These are phyloP conservation scores for Durusdinium trenchii DNA, from an alignment of 73 alveolate genomes.

Conservation along the genomic window DNA sequence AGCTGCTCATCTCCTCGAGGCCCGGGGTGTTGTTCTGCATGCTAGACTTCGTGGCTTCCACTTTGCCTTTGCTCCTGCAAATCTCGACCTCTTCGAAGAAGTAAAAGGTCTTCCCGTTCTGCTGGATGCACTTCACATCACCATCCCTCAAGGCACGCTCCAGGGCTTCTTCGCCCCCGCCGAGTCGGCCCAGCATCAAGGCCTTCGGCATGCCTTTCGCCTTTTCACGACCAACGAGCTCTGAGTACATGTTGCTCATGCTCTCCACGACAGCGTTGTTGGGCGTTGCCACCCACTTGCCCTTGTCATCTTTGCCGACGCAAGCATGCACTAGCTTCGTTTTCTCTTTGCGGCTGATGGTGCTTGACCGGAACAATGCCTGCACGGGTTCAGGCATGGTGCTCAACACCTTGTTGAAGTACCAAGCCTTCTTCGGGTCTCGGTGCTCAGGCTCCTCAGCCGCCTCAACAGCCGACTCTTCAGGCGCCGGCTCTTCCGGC, in stretches of 20 bases:
- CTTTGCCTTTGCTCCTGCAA: neutral
- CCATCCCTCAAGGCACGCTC: neutral
- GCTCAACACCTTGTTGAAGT: neutral
- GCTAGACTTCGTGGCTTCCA: too few species aligned
- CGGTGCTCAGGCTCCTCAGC: neutral
- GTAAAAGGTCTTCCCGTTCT: neutral
- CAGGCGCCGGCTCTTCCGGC: neutral
- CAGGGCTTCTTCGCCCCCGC: neutral
- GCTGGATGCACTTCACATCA: neutral
- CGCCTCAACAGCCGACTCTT: neutral
- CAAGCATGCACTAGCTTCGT: neutral
- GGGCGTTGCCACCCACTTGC: neutral
- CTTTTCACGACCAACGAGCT: neutral
- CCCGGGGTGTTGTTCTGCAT: too few species aligned
- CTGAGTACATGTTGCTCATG: neutral
- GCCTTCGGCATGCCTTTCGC: neutral
- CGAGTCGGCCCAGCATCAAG: neutral
- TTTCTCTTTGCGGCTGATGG: neutral
- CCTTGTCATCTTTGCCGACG: neutral
- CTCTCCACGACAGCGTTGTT: neutral
- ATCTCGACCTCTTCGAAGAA: neutral
- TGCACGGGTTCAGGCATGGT: neutral
- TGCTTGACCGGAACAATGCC: neutral
- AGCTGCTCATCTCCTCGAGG: too few species aligned
- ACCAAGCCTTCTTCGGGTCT: neutral